These are phyloP conservation scores for Volvox africanus DNA, from an alignment of 139 green algal species.

Conservation along the genomic window DNA sequence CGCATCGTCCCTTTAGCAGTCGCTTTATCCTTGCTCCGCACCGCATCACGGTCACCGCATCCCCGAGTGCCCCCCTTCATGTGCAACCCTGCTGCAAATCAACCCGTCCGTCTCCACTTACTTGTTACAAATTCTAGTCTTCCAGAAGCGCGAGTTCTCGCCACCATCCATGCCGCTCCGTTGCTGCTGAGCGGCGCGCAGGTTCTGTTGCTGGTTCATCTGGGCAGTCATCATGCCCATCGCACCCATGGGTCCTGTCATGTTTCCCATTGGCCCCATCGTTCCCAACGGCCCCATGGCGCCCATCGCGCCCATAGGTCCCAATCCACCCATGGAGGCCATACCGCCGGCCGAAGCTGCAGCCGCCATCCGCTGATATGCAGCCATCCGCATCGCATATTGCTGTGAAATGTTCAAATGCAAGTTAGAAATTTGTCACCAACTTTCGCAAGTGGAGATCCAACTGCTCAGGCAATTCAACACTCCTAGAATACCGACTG, in stretches of 20 bases:
- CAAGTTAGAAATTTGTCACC: too few species aligned
- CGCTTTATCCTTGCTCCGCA: too few species aligned
- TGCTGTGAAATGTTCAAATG: constrained; percentile 26
- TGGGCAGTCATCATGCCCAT: constrained; percentile 26
- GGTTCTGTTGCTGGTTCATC: neutral
- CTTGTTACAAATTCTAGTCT: constrained; percentile 70
- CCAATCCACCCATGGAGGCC: constrained; percentile 19
- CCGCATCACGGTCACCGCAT: too few species aligned
- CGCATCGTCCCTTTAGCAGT: too few species aligned
- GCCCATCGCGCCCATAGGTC: too few species aligned
- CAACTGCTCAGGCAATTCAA: neutral
- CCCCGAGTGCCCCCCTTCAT: too few species aligned
- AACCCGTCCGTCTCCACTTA: constrained; percentile 1
- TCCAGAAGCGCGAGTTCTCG: constrained; percentile 47
- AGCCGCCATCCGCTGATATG: constrained; percentile 49
- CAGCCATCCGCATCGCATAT: constrained; percentile 58
- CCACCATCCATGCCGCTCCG: neutral
- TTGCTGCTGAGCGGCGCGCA: neutral
- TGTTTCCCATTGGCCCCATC: constrained; percentile 30
- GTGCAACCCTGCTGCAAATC: too few species aligned
- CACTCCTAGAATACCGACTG: too few species aligned
- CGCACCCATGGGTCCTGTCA: constrained; percentile 30
- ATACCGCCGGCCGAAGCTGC: neutral
- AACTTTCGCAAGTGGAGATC: neutral
- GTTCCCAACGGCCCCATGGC: too few species aligned